Evolutionary conservation across 2,329 filamentous ascomycete species (phyloP).

Genomic region (Diaporthe citriasiana): DNA sequence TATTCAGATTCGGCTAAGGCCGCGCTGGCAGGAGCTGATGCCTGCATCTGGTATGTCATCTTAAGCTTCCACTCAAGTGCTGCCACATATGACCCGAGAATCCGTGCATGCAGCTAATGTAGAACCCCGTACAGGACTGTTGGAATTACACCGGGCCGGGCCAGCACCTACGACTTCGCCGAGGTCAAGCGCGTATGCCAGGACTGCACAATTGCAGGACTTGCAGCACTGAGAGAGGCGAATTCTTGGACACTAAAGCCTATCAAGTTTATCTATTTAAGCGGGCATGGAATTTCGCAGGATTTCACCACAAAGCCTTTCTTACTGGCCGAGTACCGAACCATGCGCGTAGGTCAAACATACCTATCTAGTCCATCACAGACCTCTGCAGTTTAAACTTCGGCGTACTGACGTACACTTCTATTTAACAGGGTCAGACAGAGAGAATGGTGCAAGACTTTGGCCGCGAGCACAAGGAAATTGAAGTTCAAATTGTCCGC

Average conservation of each 20-base stretch:
- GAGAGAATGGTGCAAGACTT: slow-evolving; percentile 60
- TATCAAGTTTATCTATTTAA: slow-evolving; percentile 50
- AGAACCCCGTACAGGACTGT: slow-evolving; percentile 45
- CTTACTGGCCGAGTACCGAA: background rate
- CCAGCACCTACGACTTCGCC: slow-evolving; percentile 38
- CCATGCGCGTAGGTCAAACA: slow-evolving; percentile 32
- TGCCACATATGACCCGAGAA: background rate
- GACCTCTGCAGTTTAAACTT: background rate
- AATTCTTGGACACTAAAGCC: slow-evolving; percentile 42
- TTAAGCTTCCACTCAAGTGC: too few relatives aligned
- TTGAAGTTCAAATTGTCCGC: slow-evolving; percentile 58
- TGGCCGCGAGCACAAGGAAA: slow-evolving; percentile 54
- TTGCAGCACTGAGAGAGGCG: slow-evolving; percentile 48
- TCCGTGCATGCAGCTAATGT: background rate
- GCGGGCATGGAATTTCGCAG: slow-evolving; percentile 19
- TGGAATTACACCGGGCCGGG: slow-evolving; percentile 47
- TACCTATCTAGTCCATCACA: background rate
- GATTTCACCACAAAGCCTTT: slow-evolving; percentile 18
- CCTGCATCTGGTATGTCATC: slow-evolving; percentile 58
- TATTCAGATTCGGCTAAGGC: slow-evolving; percentile 57
- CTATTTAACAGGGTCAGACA: slow-evolving; percentile 57
- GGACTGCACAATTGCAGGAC: slow-evolving; percentile 45
- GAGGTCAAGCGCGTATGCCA: slow-evolving; percentile 49
- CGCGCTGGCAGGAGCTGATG: slow-evolving; percentile 57
- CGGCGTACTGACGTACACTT: background rate